Evolutionary conservation across 2,329 filamentous ascomycete genomes (phyloP).

Genomic region (Phoma sp.): DNA sequence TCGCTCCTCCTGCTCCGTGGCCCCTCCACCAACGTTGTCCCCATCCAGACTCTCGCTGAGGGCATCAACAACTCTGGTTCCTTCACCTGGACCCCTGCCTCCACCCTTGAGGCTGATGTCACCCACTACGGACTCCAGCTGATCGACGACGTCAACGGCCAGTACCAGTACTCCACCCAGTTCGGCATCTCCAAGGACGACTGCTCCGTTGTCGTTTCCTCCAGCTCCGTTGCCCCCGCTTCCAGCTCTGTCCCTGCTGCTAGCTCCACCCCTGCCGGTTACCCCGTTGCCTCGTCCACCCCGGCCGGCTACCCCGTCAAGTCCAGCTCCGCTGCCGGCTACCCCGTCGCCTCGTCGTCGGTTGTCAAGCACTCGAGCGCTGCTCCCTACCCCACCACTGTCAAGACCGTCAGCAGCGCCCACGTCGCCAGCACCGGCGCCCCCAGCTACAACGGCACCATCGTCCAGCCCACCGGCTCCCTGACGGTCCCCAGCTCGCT

Average conservation of each 20-base stretch:
- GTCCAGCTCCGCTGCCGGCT: conserved; percentile 26
- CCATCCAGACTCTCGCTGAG: conserved; percentile 57
- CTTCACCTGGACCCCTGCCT: conserved; percentile 62
- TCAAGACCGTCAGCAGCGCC: conserved; percentile 22
- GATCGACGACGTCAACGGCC: conserved; percentile 64
- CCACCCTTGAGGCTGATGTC: conserved; percentile 55
- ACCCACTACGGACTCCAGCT: conserved; percentile 67
- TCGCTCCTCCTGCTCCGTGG: conserved; percentile 67
- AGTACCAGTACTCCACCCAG: conserved; percentile 66
- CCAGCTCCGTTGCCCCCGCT: conserved; percentile 21
- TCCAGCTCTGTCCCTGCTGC: conserved; percentile 25
- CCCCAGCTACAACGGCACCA: conserved; percentile 32
- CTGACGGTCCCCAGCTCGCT: conserved; percentile 42
- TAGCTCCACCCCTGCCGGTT: not conserved
- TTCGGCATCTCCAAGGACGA: conserved; percentile 63
- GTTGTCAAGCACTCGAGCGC: conserved; percentile 16
- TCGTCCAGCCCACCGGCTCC: conserved; percentile 43
- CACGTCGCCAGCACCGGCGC: conserved; percentile 29
- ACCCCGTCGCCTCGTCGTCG: conserved; percentile 26
- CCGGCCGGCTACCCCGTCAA: conserved; percentile 24
- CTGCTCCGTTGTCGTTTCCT: conserved; percentile 29
- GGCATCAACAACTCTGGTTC: conserved; percentile 62
- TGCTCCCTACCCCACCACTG: conserved; percentile 22
- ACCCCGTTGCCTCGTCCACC: conserved; percentile 4
- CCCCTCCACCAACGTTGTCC: conserved; percentile 61